phyloP scores from a whole-genome alignment of 2,329 filamentous ascomycete species.

The Aulographum hederae region DNA sequence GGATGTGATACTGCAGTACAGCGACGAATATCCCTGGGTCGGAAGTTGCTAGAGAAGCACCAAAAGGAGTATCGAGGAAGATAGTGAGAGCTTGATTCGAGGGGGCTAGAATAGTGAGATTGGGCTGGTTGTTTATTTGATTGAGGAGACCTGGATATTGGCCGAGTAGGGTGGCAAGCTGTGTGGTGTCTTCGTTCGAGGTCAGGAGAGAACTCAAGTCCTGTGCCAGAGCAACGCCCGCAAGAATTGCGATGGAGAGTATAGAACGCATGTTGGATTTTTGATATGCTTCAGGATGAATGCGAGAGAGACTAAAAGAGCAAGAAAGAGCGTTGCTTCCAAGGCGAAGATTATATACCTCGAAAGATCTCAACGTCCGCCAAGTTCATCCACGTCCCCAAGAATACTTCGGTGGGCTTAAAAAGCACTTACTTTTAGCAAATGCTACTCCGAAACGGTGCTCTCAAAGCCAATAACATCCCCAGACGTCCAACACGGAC shows the following conservation, averaged over 20 bases:
- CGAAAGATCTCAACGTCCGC: too few species aligned
- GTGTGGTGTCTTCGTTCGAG: constrained; percentile 14
- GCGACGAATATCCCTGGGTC: constrained; percentile 20
- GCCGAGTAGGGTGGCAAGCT: constrained; percentile 17
- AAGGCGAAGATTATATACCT: too few species aligned
- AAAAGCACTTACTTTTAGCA: too few species aligned
- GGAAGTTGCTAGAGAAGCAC: constrained; percentile 11
- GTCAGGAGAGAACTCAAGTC: constrained; percentile 14
- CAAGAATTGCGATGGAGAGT: constrained; percentile 17
- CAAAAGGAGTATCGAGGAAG: constrained; percentile 18
- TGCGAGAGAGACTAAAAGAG: not conserved
- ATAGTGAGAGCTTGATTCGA: constrained; percentile 30
- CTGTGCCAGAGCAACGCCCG: constrained; percentile 15
- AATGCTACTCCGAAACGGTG: too few species aligned
- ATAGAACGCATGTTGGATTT: constrained; percentile 20
- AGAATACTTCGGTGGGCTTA: too few species aligned
- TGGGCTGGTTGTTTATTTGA: constrained; percentile 20
- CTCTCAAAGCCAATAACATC: too few species aligned
- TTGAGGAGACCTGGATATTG: constrained; percentile 17
- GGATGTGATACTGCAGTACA: constrained; percentile 38
- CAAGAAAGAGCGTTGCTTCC: too few species aligned
- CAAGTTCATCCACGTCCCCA: too few species aligned
- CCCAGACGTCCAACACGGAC: too few species aligned
- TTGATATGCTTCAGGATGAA: constrained; percentile 16
- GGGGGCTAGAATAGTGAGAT: constrained; percentile 41